These are phyloP conservation scores for Elsinoe arachidis DNA, from an alignment of 2,329 filamentous ascomycete species.

Conservation along the genomic window DNA sequence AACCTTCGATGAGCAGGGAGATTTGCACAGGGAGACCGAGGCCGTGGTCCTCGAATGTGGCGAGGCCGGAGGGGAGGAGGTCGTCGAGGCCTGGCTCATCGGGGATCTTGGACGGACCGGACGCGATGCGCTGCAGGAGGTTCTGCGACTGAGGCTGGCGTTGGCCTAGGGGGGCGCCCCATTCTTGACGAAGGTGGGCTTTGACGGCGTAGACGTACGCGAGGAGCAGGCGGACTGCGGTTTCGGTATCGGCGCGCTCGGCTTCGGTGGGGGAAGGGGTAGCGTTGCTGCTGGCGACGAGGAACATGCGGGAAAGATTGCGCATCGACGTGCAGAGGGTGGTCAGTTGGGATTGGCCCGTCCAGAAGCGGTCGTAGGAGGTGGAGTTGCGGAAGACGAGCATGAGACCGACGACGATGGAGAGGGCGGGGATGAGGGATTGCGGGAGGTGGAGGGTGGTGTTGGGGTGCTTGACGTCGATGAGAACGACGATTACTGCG, in stretches of 20 bases:
- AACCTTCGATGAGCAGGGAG: conserved; percentile 51
- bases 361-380: conserved; percentile 57
- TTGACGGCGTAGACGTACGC: conserved; percentile 57
- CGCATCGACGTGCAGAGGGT: conserved; percentile 50
- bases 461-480: conserved; percentile 38
- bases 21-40: conserved; percentile 53
- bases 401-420: conserved; percentile 59
- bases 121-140: conserved; percentile 22
- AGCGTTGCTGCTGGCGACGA: conserved; percentile 37
- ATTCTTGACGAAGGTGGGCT: conserved; percentile 56
- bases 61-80: conserved; percentile 25
- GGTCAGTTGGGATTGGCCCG: conserved; percentile 40
- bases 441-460: conserved; percentile 41
- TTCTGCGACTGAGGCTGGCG: conserved; percentile 1
- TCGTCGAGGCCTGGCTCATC: conserved; percentile 28
- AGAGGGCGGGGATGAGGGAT: conserved; percentile 53
- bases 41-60: conserved; percentile 47
- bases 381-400: conserved; percentile 59
- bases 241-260: conserved; percentile 51
- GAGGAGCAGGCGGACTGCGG: conserved; percentile 49
- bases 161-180: conserved; percentile 39
- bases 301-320: conserved; percentile 50
- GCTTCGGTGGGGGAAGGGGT: conserved; percentile 26
- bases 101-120: conserved; percentile 18
- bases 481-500: conserved; percentile 49